Evolutionary conservation across 305 asterid genomes (phyloP), one percentile per base, ranked within the genome.

Genomic region (Coffea humblotiana): DNA sequence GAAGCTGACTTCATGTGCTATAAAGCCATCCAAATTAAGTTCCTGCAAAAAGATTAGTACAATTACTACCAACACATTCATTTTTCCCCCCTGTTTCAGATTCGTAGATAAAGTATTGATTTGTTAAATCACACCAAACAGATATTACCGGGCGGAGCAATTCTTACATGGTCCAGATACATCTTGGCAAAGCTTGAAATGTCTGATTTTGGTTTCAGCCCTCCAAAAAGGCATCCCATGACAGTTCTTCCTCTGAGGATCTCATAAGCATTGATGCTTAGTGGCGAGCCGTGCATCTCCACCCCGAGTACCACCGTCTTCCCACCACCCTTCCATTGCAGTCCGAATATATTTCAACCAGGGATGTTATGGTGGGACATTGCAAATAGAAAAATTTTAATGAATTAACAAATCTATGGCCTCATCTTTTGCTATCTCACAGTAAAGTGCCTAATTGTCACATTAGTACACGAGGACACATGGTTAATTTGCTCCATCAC

Each of bases 241-340:
- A 88, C 23, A 14, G 75, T 83, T 78, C 40, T 88, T 29, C 87
- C 88, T 15, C 6, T 27, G 0, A 84, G 48, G 27, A 88, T 54
- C 4, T 81, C 85, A 7, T 66, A 58, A 2, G 89, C 32, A 21
- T 68, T 69, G 27, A 88, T 81, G 48, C 80, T 82, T 58, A 88
- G 23, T 40, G 89, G 86, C 8, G 82, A 58, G 23, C 86, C 86
- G 1, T 78, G 81, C 86, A 79, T 82, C 80, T 84, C 88, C 77
- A 86, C 8, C 63, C 89, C 91, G 29, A 88, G 79, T 56, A 88
- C 75, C 67, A 86, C 45, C 25, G 91, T 88, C 81, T 77, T 82
- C 69, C 89, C 87, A 54, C 84, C 79, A n/a, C 89, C 85, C 89
- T 86, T 75, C 68, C 32, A 63, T 63, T 63, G 68, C 68, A 0